Conservation (phyloP, 2,329 filamentous ascomycete genomes). For the Metarhizium album region DNA sequence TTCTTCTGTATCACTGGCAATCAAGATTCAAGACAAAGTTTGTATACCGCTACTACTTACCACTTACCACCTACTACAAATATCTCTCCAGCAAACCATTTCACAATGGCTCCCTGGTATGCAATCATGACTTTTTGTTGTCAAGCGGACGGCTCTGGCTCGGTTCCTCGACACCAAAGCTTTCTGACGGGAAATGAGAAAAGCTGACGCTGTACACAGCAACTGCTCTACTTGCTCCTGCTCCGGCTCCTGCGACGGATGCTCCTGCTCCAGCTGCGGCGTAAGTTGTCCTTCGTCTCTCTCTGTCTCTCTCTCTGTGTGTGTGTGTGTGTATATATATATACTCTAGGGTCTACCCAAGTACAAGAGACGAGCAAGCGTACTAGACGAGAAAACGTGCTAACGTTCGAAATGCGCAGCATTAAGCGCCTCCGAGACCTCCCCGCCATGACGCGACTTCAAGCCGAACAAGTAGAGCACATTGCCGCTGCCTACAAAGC, state of each 20-base stretch:
- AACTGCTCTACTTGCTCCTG: slow-evolving; percentile 13
- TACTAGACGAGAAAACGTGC: background rate
- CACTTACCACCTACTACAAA: background rate
- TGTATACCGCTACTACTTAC: background rate
- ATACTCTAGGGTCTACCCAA: too few species aligned
- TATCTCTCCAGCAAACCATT: background rate
- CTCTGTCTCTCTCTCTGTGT: too few species aligned
- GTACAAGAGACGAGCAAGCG: too few species aligned
- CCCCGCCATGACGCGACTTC: background rate
- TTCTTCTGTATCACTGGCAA: background rate
- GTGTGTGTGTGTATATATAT: too few species aligned
- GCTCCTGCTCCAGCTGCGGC: slow-evolving; percentile 15
- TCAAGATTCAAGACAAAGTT: background rate
- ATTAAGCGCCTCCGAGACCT: background rate
- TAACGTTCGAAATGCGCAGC: background rate
- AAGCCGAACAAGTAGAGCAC: background rate
- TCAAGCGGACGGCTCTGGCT: too few species aligned
- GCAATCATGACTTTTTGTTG: background rate
- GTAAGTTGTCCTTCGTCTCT: slow-evolving; percentile 4
- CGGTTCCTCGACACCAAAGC: too few species aligned
- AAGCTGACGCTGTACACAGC: slow-evolving; percentile 4
- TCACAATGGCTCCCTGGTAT: slow-evolving; percentile 11
- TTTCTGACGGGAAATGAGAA: too few species aligned
- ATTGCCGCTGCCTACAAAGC: background rate
- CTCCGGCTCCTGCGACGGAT: slow-evolving; percentile 13